These are phyloP conservation scores for Linum usitatissimum DNA, from an alignment of 345 rosid genomes.

Conservation along the genomic window DNA sequence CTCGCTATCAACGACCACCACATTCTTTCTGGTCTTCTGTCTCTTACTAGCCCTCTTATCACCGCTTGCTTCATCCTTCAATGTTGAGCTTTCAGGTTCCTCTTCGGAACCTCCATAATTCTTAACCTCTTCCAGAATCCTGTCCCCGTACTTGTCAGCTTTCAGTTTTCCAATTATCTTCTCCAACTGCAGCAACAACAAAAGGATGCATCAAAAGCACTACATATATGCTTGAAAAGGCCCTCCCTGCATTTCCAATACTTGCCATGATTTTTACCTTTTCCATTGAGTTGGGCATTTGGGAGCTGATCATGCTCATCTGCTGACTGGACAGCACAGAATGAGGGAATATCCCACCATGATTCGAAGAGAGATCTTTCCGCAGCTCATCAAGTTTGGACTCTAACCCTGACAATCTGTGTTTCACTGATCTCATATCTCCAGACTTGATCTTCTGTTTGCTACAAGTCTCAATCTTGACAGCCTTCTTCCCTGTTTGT, in stretches of 20 bases:
- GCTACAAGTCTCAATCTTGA: slow-evolving; percentile 50
- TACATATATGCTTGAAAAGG: not conserved
- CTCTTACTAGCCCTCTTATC: slow-evolving; percentile 40
- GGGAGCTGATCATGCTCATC: slow-evolving; percentile 46
- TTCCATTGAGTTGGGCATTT: slow-evolving; percentile 44
- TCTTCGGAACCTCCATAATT: slow-evolving; percentile 21
- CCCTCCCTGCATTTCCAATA: not conserved
- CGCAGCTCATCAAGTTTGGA: slow-evolving; percentile 66
- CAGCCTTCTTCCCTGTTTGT: slow-evolving; percentile 43
- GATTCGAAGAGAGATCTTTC: slow-evolving; percentile 49
- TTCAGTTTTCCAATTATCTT: slow-evolving; percentile 73
- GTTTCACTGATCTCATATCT: slow-evolving; percentile 35
- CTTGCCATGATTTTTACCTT: slow-evolving; percentile 35
- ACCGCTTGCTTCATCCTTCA: slow-evolving; percentile 25
- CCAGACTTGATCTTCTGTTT: slow-evolving; percentile 23
- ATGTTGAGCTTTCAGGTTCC: slow-evolving; percentile 12
- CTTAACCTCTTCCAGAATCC: slow-evolving; percentile 55
- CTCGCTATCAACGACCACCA: slow-evolving; percentile 46
- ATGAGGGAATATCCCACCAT: slow-evolving; percentile 83
- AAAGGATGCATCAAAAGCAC: not conserved
- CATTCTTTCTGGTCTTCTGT: slow-evolving; percentile 36
- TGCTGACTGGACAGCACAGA: slow-evolving; percentile 68
- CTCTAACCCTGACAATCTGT: slow-evolving; percentile 45
- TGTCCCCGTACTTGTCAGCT: slow-evolving; percentile 59
- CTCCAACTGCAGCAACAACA: slow-evolving; percentile 55